phyloP scores from a whole-genome alignment of 805 yeast species.

The Saccharomyces kudriavzevii region DNA sequence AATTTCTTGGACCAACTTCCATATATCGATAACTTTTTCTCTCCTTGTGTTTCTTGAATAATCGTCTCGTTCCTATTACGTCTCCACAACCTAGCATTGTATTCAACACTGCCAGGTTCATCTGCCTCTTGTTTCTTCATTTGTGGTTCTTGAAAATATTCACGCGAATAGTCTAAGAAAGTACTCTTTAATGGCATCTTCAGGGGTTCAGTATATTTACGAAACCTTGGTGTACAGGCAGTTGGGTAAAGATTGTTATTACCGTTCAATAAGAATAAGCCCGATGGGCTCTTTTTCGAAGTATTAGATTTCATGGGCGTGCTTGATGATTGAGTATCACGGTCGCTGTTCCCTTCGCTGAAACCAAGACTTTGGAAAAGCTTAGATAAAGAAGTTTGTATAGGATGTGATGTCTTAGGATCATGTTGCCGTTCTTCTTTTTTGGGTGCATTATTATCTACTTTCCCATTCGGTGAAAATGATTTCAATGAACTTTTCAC shows the following conservation, averaged over 20 bases:
- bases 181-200: constrained; percentile 50
- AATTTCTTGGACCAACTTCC: constrained; percentile 77
- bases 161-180: constrained; percentile 68
- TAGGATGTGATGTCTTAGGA: neutral
- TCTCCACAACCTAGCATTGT: constrained; percentile 78
- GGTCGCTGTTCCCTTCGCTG: constrained; percentile 9
- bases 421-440: neutral
- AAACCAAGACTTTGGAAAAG: constrained; percentile 24
- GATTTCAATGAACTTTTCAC: constrained; percentile 27
- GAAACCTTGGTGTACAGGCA: constrained; percentile 54
- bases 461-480: constrained; percentile 6
- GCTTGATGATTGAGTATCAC: neutral
- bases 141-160: constrained; percentile 94
- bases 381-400: constrained; percentile 22
- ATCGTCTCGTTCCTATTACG: constrained; percentile 80
- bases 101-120: constrained; percentile 86
- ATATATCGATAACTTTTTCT: constrained; percentile 69
- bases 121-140: constrained; percentile 77
- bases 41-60: constrained; percentile 82
- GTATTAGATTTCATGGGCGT: constrained; percentile 19
- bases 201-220: constrained; percentile 19
- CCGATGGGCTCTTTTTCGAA: constrained; percentile 17
- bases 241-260: constrained; percentile 38
- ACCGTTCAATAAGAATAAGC: constrained; percentile 18
- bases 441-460: neutral